Conservation (phyloP, 2,329 filamentous ascomycete species). For the Monilinia fructicola region DNA sequence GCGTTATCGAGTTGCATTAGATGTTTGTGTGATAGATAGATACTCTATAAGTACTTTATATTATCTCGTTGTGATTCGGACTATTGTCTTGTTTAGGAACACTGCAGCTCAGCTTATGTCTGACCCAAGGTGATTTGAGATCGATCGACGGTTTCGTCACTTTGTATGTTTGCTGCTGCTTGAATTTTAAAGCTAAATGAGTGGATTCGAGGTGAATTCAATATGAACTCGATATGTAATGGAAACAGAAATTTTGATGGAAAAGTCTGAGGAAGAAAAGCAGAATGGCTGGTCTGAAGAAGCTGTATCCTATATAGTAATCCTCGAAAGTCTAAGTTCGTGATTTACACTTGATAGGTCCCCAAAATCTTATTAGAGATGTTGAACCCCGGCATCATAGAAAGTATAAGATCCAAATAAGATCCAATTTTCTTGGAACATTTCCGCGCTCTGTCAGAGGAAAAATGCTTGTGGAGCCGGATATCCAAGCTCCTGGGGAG, state of each 20-base stretch:
- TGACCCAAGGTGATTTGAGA: constrained; percentile 11
- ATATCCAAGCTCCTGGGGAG: constrained; percentile 18
- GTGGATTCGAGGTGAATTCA: constrained; percentile 6
- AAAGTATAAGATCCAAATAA: constrained; percentile 22
- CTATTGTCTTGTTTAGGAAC: neutral
- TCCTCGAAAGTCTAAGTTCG: constrained; percentile 3
- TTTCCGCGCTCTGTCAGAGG: constrained; percentile 18
- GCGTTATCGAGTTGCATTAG: constrained; percentile 10
- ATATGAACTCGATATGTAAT: constrained; percentile 10
- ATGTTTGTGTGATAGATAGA: constrained; percentile 9
- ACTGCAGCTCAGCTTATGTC: constrained; percentile 10
- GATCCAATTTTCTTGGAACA: neutral
- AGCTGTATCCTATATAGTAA: constrained; percentile 5
- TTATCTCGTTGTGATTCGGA: constrained; percentile 8
- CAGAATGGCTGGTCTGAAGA: neutral
- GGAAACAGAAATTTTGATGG: neutral
- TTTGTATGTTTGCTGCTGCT: constrained; percentile 1
- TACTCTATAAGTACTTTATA: neutral
- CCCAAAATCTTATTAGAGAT: constrained; percentile 17
- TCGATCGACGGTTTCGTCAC: neutral
- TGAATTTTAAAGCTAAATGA: neutral
- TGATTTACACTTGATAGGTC: constrained; percentile 20
- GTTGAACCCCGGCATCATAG: constrained; percentile 10
- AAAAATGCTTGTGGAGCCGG: constrained; percentile 15
- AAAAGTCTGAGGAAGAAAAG: constrained; percentile 3